Evolutionary conservation across 371 early-diverging fungal species (phyloP), one percentile per base, ranked within the genome.

Genomic region (Rhizopus delemar): DNA sequence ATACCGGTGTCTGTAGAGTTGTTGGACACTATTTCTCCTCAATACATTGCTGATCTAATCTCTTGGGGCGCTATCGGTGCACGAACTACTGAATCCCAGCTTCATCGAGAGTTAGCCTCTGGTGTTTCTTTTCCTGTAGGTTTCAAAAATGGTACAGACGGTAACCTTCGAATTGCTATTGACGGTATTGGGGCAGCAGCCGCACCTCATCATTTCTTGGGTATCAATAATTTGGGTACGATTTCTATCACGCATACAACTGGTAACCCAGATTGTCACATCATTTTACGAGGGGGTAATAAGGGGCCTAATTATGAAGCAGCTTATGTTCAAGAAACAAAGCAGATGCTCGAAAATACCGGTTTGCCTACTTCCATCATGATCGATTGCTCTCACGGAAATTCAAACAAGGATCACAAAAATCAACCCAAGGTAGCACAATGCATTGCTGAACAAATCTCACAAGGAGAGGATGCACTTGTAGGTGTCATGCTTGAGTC

Each of bases 41-140:
- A 97, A 78, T 96, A 89, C 63, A 75, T 96, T 38, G 93, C 90
- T 48, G 97, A 97, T 71, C 75, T 94, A 46, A 88, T 94, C 62
- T 83, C 91, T 55, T 97, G 95, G 95, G 97, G 93, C 29, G 94
- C 96, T 29, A 94, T 95, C 63, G 94, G 97, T 36, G 97, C 97
- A 3, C 83, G 97, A 46, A 96, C 97, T 4, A 96, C 96, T 12
- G 93, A 93, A 70, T 91, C 91, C 33, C 93, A 93, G 68, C 83
- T 96, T 33, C 97, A 97, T 69, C 86, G 97, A 53, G 97, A 97
- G 73, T 81, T 97, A 29, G 93, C 96, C 22, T 90, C 90, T 15
- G 97, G 97, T 28, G 82, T 93, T 3, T 94, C 95, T 28, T 90
- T 92, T 60, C 94, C 97, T 7, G 91, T 97, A 33, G 97, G 97